phyloP scores from a whole-genome alignment of 805 yeast species.

The Saccharomycopsis sp. region DNA sequence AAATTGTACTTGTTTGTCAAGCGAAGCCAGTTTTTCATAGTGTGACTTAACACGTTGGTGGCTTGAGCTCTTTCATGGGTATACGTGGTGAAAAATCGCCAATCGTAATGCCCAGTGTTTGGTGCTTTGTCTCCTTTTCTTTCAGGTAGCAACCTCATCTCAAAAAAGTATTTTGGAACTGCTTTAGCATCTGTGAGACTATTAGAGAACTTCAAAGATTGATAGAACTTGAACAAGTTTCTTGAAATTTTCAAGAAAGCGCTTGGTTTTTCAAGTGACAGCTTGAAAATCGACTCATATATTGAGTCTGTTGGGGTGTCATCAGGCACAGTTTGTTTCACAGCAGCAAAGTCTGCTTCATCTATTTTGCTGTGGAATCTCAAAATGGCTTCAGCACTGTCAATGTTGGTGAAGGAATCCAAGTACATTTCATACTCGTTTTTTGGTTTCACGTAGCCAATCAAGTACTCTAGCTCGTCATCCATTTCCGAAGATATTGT shows the following conservation, averaged over 20 bases:
- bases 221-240: constrained; percentile 5
- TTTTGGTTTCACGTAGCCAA: constrained; percentile 4
- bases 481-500: neutral
- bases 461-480: constrained; percentile 1
- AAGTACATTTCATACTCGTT: constrained; percentile 7
- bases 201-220: constrained; percentile 7
- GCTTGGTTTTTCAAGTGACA: neutral
- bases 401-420: constrained; percentile 10
- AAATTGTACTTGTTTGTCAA: constrained; percentile 38
- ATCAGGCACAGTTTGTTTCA: neutral
- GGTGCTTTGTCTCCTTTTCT: constrained; percentile 2
- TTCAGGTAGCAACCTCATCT: constrained; percentile 11
- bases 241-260: neutral
- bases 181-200: constrained; percentile 1
- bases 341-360: neutral
- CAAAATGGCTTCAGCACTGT: constrained; percentile 5
- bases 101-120: constrained; percentile 39
- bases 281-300: constrained; percentile 3
- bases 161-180: constrained; percentile 15
- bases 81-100: constrained; percentile 47
- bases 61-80: constrained; percentile 29
- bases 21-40: constrained; percentile 42
- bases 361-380: neutral
- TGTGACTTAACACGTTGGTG: constrained; percentile 28
- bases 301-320: neutral